A percentile compares a stretch with the other conserved stretches of the same genome.
Evolutionary conservation across 2,329 filamentous ascomycete genomes (phyloP).

Genomic region (Trichoderma sp.): DNA sequence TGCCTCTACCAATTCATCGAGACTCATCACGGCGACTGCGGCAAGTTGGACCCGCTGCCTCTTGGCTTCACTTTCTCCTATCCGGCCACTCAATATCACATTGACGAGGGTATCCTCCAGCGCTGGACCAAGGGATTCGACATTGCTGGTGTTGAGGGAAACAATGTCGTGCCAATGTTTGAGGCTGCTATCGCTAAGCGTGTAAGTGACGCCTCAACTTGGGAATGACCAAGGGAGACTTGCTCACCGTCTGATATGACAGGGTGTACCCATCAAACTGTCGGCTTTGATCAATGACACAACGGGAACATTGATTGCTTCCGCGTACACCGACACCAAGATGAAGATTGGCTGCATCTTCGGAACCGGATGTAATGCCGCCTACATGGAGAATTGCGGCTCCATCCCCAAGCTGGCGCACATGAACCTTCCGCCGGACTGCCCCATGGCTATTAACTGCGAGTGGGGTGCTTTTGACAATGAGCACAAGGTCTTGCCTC

Average conservation of each 20-base stretch:
- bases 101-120: constrained; percentile 88
- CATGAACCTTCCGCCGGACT: constrained; percentile 79
- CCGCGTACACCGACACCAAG: constrained; percentile 87
- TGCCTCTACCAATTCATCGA: constrained; percentile 88
- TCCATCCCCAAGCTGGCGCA: constrained; percentile 91
- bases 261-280: constrained; percentile 88
- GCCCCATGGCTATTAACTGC: constrained; percentile 93
- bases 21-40: constrained; percentile 69
- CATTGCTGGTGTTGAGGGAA: constrained; percentile 83
- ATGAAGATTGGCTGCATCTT: constrained; percentile 98
- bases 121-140: constrained; percentile 98
- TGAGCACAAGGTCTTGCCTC: constrained; percentile 81
- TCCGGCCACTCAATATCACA: constrained; percentile 87
- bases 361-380: constrained; percentile 95
- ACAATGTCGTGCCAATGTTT: constrained; percentile 87
- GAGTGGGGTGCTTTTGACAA: constrained; percentile 98
- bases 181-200: constrained; percentile 68
- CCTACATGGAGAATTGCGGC: constrained; percentile 93
- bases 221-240: neutral
- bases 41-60: constrained; percentile 63
- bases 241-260: constrained; percentile 18
- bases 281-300: constrained; percentile 96
- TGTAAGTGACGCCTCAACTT: constrained; percentile 29
- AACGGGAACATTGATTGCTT: constrained; percentile 93
- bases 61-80: constrained; percentile 97